phyloP scores from a whole-genome alignment of 177 flowering plant genomes.

The Vitis hybrid region DNA sequence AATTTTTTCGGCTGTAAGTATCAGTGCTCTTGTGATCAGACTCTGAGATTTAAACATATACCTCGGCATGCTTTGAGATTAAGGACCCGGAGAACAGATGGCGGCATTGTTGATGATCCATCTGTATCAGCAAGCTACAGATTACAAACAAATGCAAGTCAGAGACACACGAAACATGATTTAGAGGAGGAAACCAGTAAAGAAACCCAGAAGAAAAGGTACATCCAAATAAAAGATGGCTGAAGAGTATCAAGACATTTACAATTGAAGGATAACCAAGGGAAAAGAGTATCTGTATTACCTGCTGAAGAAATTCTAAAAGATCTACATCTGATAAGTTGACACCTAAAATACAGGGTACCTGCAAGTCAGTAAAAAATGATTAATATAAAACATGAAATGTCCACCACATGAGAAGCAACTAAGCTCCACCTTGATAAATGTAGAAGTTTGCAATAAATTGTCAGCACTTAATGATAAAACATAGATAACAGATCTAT shows the following conservation, averaged over 20 bases:
- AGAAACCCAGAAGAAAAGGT: not conserved
- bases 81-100: constrained; percentile 77
- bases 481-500: no score
- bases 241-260: not conserved
- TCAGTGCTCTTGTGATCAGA: no score
- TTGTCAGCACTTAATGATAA: no score
- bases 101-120: constrained; percentile 89
- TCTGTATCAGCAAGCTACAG: constrained; percentile 89
- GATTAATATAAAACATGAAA: not conserved
- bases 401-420: not conserved
- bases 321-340: constrained; percentile 80
- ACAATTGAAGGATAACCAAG: not conserved
- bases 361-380: constrained; percentile 48
- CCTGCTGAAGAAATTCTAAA: constrained; percentile 91
- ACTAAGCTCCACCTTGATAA: not conserved
- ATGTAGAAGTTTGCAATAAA: not conserved
- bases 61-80: constrained; percentile 97
- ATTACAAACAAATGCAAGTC: constrained; percentile 11
- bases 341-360: constrained; percentile 93
- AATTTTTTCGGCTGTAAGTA: no score
- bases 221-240: not conserved
- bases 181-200: not conserved
- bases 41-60: constrained; percentile 19
- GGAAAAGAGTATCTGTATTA: constrained; percentile 16
- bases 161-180: constrained; percentile 3